Conservation (phyloP, 257 asterid genomes). For the Nicotiana tomentosiformis region DNA sequence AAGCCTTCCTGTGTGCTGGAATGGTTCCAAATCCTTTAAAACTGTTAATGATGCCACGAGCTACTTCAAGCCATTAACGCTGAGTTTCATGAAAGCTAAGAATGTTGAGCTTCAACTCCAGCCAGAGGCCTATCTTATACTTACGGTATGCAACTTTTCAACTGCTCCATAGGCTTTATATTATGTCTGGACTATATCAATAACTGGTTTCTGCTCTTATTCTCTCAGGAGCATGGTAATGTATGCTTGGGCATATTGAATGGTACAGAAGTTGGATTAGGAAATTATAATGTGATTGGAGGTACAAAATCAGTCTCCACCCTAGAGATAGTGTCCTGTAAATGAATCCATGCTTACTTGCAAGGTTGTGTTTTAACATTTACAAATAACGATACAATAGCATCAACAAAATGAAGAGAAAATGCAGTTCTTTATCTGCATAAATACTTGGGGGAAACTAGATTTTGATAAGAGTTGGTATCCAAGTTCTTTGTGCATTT, state of each 20-base stretch:
- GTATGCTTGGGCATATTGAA: slow-evolving; percentile 85
- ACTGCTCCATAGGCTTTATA: background rate
- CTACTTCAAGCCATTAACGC: slow-evolving; percentile 61
- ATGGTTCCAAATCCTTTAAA: slow-evolving; percentile 58
- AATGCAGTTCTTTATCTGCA: background rate
- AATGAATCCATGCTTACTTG: background rate
- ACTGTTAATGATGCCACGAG: slow-evolving; percentile 34
- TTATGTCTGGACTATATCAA: background rate
- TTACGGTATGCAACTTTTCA: slow-evolving; percentile 45
- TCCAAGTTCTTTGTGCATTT: background rate
- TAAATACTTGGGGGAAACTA: background rate
- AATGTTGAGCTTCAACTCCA: slow-evolving; percentile 49
- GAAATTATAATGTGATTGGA: slow-evolving; percentile 60
- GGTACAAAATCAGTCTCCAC: slow-evolving; percentile 32
- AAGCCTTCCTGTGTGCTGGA: slow-evolving; percentile 89
- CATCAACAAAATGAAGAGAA: background rate
- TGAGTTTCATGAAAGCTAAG: slow-evolving; percentile 41
- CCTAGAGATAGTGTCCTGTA: background rate
- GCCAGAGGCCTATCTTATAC: slow-evolving; percentile 74
- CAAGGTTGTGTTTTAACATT: background rate
- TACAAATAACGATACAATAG: too few species aligned
- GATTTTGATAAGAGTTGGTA: background rate
- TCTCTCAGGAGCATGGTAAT: slow-evolving; percentile 66
- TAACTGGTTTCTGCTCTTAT: background rate
- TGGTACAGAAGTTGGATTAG: slow-evolving; percentile 71